phyloP scores from a whole-genome alignment of 176 grass and related monocot genomes.

The Alloteropsis semialata region DNA sequence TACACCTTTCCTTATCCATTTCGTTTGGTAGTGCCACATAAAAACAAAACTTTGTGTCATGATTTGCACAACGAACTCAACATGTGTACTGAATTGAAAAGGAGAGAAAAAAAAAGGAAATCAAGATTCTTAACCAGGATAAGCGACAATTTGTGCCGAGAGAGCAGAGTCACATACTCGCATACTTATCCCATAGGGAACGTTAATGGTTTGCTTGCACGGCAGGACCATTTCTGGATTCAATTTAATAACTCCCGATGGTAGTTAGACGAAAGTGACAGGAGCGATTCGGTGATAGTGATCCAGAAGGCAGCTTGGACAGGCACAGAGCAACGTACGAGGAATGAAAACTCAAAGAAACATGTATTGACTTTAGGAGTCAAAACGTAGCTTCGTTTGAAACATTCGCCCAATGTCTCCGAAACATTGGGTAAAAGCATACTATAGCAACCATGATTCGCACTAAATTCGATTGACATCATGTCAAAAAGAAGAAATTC shows the following conservation, averaged over 20 bases:
- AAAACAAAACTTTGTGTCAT: not conserved
- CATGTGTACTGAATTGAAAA: not conserved
- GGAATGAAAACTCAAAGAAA: not conserved
- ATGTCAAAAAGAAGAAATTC: not conserved
- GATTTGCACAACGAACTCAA: constrained; percentile 1
- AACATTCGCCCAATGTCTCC: not conserved
- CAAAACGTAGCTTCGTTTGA: not conserved
- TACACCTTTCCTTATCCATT: constrained; percentile 20
- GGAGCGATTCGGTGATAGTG: constrained; percentile 13
- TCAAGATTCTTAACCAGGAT: not conserved
- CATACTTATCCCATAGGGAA: constrained; percentile 27
- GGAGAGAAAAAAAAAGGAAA: not conserved
- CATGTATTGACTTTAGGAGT: not conserved
- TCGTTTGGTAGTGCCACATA: constrained; percentile 25
- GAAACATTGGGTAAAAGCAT: not conserved
- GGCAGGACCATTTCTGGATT: constrained; percentile 7
- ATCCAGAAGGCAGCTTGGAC: not conserved
- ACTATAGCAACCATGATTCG: not conserved
- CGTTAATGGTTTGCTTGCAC: constrained; percentile 40
- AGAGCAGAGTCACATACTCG: not conserved
- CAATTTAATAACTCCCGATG: not conserved
- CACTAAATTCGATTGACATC: not conserved
- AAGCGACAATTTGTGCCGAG: not conserved
- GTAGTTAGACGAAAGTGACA: constrained; percentile 29
- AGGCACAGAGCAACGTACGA: not conserved